Conservation (phyloP, 208 protist species). For the Trypanosoma lewisi region DNA sequence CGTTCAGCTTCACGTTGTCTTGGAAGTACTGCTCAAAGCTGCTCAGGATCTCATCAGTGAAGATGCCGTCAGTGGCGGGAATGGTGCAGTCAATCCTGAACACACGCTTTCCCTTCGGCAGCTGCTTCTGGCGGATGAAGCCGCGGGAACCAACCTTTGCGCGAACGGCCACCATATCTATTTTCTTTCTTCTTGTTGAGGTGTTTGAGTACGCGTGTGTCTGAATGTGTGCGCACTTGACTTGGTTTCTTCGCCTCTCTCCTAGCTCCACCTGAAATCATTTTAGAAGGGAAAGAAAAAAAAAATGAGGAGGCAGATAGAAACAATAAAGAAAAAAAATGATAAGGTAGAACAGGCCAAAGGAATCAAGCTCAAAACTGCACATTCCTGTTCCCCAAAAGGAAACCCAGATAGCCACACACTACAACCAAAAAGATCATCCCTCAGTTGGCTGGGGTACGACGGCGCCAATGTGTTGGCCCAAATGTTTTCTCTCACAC, state of each 20-base stretch:
- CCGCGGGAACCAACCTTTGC: conserved; percentile 88
- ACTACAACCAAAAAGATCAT: too few species aligned
- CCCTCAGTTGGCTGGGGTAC: too few species aligned
- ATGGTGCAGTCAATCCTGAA: conserved; percentile 77
- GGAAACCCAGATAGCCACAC: too few species aligned
- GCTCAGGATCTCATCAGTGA: conserved; percentile 82
- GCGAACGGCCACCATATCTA: conserved; percentile 89
- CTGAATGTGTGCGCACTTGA: not conserved
- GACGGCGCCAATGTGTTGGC: too few species aligned
- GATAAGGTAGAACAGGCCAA: too few species aligned
- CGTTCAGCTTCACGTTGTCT: conserved; percentile 98
- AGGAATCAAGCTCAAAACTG: too few species aligned
- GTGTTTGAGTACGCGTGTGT: not conserved
- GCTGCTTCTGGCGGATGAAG: conserved; percentile 78
- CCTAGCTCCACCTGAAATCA: conserved; percentile 3
- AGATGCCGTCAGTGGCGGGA: conserved; percentile 52
- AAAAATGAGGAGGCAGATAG: not conserved
- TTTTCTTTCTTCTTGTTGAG: not conserved
- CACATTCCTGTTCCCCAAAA: too few species aligned
- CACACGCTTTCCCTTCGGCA: conserved; percentile 88
- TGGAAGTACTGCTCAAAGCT: conserved; percentile 96
- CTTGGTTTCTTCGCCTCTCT: not conserved
- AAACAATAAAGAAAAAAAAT: not conserved
- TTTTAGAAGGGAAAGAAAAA: not conserved
- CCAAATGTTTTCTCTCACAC: too few species aligned